These are phyloP conservation scores for Blastobotrys capitulatus DNA, from an alignment of 1,139 yeast genomes.

Conservation along the genomic window DNA sequence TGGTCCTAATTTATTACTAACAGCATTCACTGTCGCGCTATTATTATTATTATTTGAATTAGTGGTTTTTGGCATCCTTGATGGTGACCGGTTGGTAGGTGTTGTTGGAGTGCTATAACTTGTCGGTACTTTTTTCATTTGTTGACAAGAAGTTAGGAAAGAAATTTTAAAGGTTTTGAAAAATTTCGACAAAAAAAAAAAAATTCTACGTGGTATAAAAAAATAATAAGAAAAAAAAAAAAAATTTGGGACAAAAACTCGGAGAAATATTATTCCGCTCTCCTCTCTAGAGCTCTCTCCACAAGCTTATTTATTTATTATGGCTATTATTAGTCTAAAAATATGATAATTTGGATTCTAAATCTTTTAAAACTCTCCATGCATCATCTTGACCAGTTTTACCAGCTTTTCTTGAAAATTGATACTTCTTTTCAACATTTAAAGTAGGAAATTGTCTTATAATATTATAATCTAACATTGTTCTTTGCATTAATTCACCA, in stretches of 20 bases:
- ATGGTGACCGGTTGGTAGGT: not conserved
- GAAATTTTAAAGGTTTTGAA: no score
- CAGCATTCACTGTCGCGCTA: not conserved
- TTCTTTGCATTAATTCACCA: conserved; percentile 12
- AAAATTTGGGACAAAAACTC: no score
- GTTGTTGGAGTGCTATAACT: not conserved
- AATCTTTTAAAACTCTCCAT: conserved; percentile 18
- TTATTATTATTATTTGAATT: not conserved
- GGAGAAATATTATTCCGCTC: no score
- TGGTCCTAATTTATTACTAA: not conserved
- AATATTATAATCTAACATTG: conserved; percentile 27
- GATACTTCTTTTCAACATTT: conserved; percentile 23
- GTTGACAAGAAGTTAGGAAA: no score
- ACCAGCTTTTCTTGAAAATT: conserved; percentile 32
- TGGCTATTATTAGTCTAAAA: conserved; percentile 17
- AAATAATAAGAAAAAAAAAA: no score
- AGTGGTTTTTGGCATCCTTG: not conserved
- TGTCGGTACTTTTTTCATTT: conserved; percentile 2
- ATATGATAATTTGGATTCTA: conserved; percentile 21
- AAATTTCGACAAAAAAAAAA: no score
- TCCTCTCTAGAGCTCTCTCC: no score
- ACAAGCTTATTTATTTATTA: no score
- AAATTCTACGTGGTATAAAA: no score
- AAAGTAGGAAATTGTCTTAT: conserved; percentile 24
- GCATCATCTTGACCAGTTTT: conserved; percentile 29